phyloP scores from a whole-genome alignment of 257 asterid species.

The Solanum medicagineum region DNA sequence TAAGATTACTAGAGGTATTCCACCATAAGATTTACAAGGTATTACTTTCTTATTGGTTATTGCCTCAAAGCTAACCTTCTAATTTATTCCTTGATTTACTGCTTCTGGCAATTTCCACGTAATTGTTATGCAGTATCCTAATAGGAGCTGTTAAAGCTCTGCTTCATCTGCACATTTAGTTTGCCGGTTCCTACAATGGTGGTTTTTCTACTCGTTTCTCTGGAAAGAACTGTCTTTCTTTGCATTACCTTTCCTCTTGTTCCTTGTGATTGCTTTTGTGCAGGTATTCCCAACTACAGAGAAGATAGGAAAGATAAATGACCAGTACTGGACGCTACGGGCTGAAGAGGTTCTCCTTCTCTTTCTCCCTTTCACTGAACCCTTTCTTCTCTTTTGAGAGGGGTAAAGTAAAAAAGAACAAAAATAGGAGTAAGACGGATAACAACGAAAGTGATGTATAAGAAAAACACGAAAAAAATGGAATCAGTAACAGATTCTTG shows the following conservation, averaged over 20 bases:
- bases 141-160: neutral
- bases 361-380: neutral
- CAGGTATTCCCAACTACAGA: neutral
- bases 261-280: neutral
- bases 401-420: neutral
- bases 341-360: neutral
- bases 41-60: neutral
- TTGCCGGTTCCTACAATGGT: neutral
- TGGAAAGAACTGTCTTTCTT: neutral
- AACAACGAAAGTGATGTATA: neutral
- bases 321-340: neutral
- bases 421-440: neutral
- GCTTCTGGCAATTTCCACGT: neutral
- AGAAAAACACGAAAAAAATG: neutral
- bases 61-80: neutral
- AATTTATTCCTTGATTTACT: neutral
- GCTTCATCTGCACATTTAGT: neutral
- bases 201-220: neutral
- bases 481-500: neutral
- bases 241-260: neutral
- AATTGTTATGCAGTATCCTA: neutral
- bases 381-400: neutral
- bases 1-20: slow-evolving; percentile 36
- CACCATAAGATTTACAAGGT: slow-evolving; percentile 41
- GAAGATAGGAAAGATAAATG: neutral